Conservation (phyloP, 2,329 filamentous ascomycete species). For the Rhynchosporium secalis region DNA sequence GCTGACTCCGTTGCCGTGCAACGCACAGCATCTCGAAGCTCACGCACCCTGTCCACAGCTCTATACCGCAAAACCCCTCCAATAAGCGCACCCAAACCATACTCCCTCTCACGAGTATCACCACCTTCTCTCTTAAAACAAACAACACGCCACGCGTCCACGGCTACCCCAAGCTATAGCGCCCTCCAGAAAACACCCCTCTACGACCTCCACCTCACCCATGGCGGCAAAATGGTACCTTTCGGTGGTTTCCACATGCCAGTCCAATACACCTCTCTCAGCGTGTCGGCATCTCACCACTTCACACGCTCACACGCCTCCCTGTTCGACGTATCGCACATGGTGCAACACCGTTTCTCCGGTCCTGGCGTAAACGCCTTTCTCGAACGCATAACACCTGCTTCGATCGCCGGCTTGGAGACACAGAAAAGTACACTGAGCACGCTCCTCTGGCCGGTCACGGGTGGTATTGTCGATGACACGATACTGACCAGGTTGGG, state of each 20-base stretch:
- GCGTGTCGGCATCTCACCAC: slow-evolving; percentile 80
- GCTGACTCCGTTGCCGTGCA: slow-evolving; percentile 24
- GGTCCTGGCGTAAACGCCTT: slow-evolving; percentile 80
- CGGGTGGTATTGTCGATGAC: slow-evolving; percentile 93
- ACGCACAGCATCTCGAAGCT: slow-evolving; percentile 22
- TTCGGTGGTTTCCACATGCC: slow-evolving; percentile 95
- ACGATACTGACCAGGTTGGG: slow-evolving; percentile 83
- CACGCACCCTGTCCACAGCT: slow-evolving; percentile 35
- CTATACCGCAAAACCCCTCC: slow-evolving; percentile 18
- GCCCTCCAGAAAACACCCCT: slow-evolving; percentile 66
- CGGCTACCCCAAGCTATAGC: slow-evolving; percentile 20
- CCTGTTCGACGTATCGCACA: slow-evolving; percentile 94
- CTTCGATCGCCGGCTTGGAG: slow-evolving; percentile 63
- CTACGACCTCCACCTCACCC: slow-evolving; percentile 73
- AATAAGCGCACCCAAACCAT: slow-evolving; percentile 14
- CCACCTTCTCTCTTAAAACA: slow-evolving; percentile 1
- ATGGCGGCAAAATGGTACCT: slow-evolving; percentile 92
- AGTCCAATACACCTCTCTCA: slow-evolving; percentile 77
- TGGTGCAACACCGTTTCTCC: slow-evolving; percentile 86
- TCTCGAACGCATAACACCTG: slow-evolving; percentile 81
- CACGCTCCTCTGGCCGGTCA: slow-evolving; percentile 74
- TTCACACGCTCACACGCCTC: slow-evolving; percentile 88
- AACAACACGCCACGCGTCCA: slow-evolving; percentile 29
- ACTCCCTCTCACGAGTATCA: slow-evolving; percentile 17
- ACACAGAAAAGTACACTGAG: slow-evolving; percentile 77